Conservation (phyloP, 2,329 filamentous ascomycete species). For the Claviceps capensis region DNA sequence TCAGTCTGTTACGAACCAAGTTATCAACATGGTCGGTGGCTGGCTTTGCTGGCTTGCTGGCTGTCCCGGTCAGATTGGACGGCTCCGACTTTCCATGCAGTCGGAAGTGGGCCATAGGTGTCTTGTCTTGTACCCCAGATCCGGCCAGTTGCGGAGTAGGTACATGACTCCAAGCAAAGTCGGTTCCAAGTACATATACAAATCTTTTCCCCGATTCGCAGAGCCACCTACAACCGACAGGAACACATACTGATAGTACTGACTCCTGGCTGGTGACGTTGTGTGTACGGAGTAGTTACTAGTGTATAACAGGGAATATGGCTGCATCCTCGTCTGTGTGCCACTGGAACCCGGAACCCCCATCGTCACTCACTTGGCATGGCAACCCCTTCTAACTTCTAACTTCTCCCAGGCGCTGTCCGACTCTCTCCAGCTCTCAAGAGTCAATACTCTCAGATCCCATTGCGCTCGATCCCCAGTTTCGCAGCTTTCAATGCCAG, state of each 20-base stretch:
- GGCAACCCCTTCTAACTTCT: neutral
- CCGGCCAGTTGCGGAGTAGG: neutral
- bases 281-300: neutral
- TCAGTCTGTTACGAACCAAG: neutral
- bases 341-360: neutral
- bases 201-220: too few relatives aligned
- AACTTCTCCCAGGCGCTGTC: neutral
- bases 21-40: too few relatives aligned
- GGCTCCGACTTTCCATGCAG: too few relatives aligned
- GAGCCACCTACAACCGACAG: neutral
- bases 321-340: slow-evolving; percentile 1
- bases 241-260: neutral
- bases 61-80: too few relatives aligned
- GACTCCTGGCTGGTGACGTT: neutral
- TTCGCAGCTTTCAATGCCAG: too few relatives aligned
- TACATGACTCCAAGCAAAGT: neutral
- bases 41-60: too few relatives aligned
- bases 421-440: neutral
- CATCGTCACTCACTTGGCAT: neutral
- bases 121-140: neutral
- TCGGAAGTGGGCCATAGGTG: neutral
- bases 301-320: neutral
- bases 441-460: too few relatives aligned
- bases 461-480: too few relatives aligned
- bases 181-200: neutral